Evolutionary conservation across 208 protist genomes (phyloP).

Genomic region (Borovskyia barvae): DNA sequence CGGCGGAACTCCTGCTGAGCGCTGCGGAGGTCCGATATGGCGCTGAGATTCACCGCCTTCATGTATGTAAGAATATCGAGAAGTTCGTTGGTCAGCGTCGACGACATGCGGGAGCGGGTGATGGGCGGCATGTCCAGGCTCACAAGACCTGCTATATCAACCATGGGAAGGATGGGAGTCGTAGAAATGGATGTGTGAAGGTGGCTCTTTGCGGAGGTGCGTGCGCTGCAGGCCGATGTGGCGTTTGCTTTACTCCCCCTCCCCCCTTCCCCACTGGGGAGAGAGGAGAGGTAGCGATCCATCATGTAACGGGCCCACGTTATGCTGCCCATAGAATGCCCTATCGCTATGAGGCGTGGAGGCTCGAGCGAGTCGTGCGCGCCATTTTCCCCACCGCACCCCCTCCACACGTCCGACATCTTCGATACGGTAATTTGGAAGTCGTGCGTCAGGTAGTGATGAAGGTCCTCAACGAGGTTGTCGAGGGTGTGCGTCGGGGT

Average conservation of each 20-base stretch:
- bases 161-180: no score
- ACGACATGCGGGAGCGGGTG: constrained; percentile 19
- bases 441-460: constrained; percentile 18
- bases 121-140: constrained; percentile 64
- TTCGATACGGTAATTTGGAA: constrained; percentile 4
- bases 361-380: neutral
- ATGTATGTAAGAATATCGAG: constrained; percentile 35
- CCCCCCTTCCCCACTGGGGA: neutral
- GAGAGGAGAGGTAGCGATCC: constrained; percentile 10
- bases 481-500: constrained; percentile 33
- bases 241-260: no score
- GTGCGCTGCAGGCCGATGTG: no score
- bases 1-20: constrained; percentile 52
- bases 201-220: no score
- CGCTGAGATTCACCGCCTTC: constrained; percentile 33
- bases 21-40: constrained; percentile 38
- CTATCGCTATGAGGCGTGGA: constrained; percentile 38
- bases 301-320: constrained; percentile 53
- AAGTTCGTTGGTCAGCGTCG: constrained; percentile 27
- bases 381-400: no score
- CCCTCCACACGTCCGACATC: neutral
- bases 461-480: constrained; percentile 38
- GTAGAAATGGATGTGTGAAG: neutral
- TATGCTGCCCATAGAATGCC: constrained; percentile 67
- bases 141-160: constrained; percentile 29